A percentile compares a stretch with the other conserved stretches of the same genome.
phyloP scores from a whole-genome alignment of 371 early-diverging fungal species.

The Hamiltosporidium magnivora region DNA sequence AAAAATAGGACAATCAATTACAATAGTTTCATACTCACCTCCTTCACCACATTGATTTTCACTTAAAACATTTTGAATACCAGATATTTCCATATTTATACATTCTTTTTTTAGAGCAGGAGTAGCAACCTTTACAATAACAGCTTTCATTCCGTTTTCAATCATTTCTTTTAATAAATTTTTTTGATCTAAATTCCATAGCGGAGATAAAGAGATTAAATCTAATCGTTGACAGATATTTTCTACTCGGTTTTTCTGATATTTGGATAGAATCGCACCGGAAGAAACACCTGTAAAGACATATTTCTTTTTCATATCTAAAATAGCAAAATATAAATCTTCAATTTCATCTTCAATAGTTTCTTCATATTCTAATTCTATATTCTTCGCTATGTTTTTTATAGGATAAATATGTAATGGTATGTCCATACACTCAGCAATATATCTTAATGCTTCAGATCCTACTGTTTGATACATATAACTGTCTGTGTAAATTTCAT shows the following conservation, averaged over 20 bases:
- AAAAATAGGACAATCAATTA: slow-evolving; percentile 87
- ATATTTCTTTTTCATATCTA: slow-evolving; percentile 63
- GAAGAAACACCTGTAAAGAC: slow-evolving; percentile 75
- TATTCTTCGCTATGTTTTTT: slow-evolving; percentile 61
- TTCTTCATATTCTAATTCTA: slow-evolving; percentile 55
- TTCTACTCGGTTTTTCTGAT: slow-evolving; percentile 88
- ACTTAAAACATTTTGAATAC: slow-evolving; percentile 59
- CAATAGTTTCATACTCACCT: slow-evolving; percentile 93
- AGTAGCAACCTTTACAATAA: slow-evolving; percentile 83
- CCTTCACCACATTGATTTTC: slow-evolving; percentile 94
- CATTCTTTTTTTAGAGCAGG: slow-evolving; percentile 59
- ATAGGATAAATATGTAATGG: slow-evolving; percentile 73
- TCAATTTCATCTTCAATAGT: slow-evolving; percentile 79
- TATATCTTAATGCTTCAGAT: slow-evolving; percentile 68
- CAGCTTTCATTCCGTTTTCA: slow-evolving; percentile 64
- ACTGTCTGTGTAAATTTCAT: slow-evolving; percentile 74
- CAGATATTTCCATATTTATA: slow-evolving; percentile 58
- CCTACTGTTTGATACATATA: slow-evolving; percentile 98
- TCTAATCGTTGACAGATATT: slow-evolving; percentile 71
- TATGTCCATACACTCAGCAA: slow-evolving; percentile 71
- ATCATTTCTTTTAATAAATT: slow-evolving; percentile 79
- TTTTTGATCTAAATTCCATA: slow-evolving; percentile 79
- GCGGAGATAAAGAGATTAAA: slow-evolving; percentile 68
- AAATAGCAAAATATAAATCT: slow-evolving; percentile 69
- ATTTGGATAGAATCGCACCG: slow-evolving; percentile 90